Percentiles rank a stretch among this genome's conserved stretches.
phyloP scores from a whole-genome alignment of 495 filamentous ascomycete species.

The Penicillium alfredii region DNA sequence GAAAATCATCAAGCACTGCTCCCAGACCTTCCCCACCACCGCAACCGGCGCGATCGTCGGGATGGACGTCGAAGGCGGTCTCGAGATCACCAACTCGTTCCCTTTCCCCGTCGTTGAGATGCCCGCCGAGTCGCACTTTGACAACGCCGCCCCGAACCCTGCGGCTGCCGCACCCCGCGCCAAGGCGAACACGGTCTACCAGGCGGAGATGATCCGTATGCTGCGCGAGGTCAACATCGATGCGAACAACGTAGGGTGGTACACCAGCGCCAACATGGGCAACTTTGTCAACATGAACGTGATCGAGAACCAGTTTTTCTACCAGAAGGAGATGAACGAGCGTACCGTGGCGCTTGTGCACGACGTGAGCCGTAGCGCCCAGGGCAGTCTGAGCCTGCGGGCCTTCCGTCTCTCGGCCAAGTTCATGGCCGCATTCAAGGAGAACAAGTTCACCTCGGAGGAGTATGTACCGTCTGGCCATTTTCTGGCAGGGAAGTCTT shows the following conservation, averaged over 20 bases:
- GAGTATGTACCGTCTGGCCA: conserved; percentile 53
- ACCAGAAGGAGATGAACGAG: conserved; percentile 90
- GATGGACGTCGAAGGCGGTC: conserved; percentile 76
- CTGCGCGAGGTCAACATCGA: conserved; percentile 96
- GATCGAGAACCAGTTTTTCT: conserved; percentile 96
- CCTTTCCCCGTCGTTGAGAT: conserved; percentile 85
- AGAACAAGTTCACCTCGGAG: conserved; percentile 94
- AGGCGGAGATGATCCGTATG: conserved; percentile 95
- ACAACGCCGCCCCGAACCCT: conserved; percentile 64
- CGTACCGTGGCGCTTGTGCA: conserved; percentile 90
- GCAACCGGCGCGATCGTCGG: conserved; percentile 88
- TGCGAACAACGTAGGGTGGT: conserved; percentile 97
- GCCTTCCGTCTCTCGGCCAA: conserved; percentile 82
- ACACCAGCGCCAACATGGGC: conserved; percentile 96
- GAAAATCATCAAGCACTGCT: conserved; percentile 94
- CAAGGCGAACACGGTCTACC: conserved; percentile 83
- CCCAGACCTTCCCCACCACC: conserved; percentile 77
- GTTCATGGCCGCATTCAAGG: conserved; percentile 92
- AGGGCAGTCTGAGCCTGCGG: conserved; percentile 82
- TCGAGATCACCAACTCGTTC: conserved; percentile 93
- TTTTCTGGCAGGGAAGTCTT: too few species aligned
- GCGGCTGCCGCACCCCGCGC: conserved; percentile 86
- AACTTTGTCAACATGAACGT: conserved; percentile 94
- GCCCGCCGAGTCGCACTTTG: conserved; percentile 72
- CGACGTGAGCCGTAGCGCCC: conserved; percentile 87